These are phyloP conservation scores for Sungouiozyma intestinalis DNA, from an alignment of 805 yeast species.

Conservation along the genomic window DNA sequence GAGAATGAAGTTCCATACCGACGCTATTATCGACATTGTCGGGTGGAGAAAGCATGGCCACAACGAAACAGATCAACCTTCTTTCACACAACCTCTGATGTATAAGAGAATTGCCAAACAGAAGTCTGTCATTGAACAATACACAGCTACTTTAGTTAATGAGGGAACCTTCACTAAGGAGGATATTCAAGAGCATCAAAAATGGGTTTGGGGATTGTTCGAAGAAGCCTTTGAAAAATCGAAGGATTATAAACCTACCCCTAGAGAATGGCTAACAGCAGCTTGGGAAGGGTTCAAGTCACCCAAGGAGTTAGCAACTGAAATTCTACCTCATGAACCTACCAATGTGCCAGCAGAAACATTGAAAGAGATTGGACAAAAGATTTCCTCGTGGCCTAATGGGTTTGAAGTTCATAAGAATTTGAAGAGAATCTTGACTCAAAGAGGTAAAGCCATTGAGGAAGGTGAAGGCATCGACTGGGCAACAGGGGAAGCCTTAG, in stretches of 20 bases:
- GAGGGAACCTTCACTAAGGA: slow-evolving; percentile 86
- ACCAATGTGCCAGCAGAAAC: slow-evolving; percentile 70
- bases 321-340: slow-evolving; percentile 90
- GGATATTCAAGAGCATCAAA: slow-evolving; percentile 90
- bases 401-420: slow-evolving; percentile 87
- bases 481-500: slow-evolving; percentile 99
- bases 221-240: slow-evolving; percentile 85
- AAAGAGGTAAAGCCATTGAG: slow-evolving; percentile 78
- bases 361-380: slow-evolving; percentile 68
- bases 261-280: slow-evolving; percentile 96
- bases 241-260: slow-evolving; percentile 80
- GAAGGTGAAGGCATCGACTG: slow-evolving; percentile 93
- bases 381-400: slow-evolving; percentile 75
- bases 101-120: slow-evolving; percentile 83
- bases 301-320: slow-evolving; percentile 92
- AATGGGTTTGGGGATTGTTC: slow-evolving; percentile 93
- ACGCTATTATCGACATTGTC: slow-evolving; percentile 91
- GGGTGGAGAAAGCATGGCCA: slow-evolving; percentile 99
- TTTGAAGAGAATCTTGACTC: slow-evolving; percentile 84
- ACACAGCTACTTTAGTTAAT: slow-evolving; percentile 63
- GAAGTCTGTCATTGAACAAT: slow-evolving; percentile 79
- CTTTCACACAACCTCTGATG: slow-evolving; percentile 98
- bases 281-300: slow-evolving; percentile 99
- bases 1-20: slow-evolving; percentile 94
- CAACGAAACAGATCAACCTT: slow-evolving; percentile 98